A percentile compares a stretch with the other conserved stretches of the same genome.
These are phyloP conservation scores for Phytophthora kernoviae DNA, from an alignment of 352 stramenopile genomes.

Conservation along the genomic window DNA sequence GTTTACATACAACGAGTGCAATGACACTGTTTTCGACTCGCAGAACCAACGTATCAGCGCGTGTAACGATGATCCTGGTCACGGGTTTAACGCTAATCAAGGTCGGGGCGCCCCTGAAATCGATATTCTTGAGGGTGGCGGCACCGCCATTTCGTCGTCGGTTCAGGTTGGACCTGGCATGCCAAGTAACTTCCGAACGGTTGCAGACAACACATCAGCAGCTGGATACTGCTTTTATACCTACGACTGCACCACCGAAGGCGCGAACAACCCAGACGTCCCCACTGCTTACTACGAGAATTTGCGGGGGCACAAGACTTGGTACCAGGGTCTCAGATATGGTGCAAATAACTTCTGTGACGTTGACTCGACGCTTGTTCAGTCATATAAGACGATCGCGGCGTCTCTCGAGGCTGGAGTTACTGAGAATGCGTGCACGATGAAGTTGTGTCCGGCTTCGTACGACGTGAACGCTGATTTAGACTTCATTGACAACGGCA, in stretches of 20 bases:
- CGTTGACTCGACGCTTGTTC: slow-evolving; percentile 20
- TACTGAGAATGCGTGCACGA: slow-evolving; percentile 51
- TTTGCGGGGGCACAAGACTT: slow-evolving; percentile 56
- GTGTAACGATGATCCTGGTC: slow-evolving; percentile 92
- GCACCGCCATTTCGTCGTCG: slow-evolving; percentile 87
- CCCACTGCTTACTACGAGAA: slow-evolving; percentile 44
- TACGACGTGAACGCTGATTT: slow-evolving; percentile 61
- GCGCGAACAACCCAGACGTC: slow-evolving; percentile 50
- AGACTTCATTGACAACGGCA: slow-evolving; percentile 38
- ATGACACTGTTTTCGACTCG: slow-evolving; percentile 66
- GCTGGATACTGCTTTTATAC: slow-evolving; percentile 47
- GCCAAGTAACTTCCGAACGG: slow-evolving; percentile 50
- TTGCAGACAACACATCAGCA: slow-evolving; percentile 21
- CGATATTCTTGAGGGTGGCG: slow-evolving; percentile 93
- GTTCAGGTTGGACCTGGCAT: slow-evolving; percentile 88
- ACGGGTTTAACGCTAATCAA: slow-evolving; percentile 86
- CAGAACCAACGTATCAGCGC: slow-evolving; percentile 82
- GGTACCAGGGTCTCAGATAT: slow-evolving; percentile 73
- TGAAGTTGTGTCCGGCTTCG: slow-evolving; percentile 46
- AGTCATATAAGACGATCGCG: slow-evolving; percentile 46
- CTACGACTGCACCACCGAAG: slow-evolving; percentile 40
- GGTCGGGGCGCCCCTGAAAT: slow-evolving; percentile 95
- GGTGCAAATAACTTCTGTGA: slow-evolving; percentile 63
- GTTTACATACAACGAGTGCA: slow-evolving; percentile 94
- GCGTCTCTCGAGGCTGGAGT: slow-evolving; percentile 45